These are phyloP conservation scores for Pichia sp. DNA, from an alignment of 1,139 yeast genomes.

Conservation along the genomic window DNA sequence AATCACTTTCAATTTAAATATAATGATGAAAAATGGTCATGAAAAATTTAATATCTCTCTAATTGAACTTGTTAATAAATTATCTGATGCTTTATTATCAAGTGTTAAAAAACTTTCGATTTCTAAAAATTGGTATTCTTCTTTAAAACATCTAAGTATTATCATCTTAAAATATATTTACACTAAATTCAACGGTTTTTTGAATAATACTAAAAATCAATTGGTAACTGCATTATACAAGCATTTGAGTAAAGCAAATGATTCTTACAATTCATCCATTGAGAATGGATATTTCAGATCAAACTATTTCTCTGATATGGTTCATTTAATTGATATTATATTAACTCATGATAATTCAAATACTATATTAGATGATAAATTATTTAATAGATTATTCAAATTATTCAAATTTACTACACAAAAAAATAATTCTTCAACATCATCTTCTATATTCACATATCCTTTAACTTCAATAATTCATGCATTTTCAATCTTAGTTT, in stretches of 20 bases:
- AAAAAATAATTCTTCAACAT: conserved; percentile 11
- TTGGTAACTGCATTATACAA: conserved; percentile 27
- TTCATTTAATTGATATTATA: conserved; percentile 26
- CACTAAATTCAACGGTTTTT: conserved; percentile 29
- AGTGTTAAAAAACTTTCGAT: conserved; percentile 27
- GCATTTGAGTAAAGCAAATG: conserved; percentile 29
- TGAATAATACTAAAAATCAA: conserved; percentile 26
- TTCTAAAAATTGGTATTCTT: conserved; percentile 29
- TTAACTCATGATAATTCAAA: conserved; percentile 26
- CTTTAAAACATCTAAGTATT: conserved; percentile 27
- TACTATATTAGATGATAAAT: conserved; percentile 26
- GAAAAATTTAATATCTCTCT: conserved; percentile 28
- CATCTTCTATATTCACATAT: conserved; percentile 22
- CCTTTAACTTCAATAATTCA: conserved; percentile 28
- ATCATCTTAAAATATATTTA: conserved; percentile 26
- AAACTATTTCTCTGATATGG: conserved; percentile 28
- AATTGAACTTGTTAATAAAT: conserved; percentile 26
- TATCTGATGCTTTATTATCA: conserved; percentile 19
- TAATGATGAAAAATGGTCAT: conserved; percentile 27
- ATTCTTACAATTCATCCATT: conserved; percentile 28
- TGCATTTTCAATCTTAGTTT: conserved; percentile 24
- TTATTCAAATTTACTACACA: conserved; percentile 23
- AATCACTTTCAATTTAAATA: conserved; percentile 20
- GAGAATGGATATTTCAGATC: conserved; percentile 28
- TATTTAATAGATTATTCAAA: conserved; percentile 26